phyloP scores from a whole-genome alignment of 352 stramenopile genomes.

The Phytopythium cucurbitacearum region DNA sequence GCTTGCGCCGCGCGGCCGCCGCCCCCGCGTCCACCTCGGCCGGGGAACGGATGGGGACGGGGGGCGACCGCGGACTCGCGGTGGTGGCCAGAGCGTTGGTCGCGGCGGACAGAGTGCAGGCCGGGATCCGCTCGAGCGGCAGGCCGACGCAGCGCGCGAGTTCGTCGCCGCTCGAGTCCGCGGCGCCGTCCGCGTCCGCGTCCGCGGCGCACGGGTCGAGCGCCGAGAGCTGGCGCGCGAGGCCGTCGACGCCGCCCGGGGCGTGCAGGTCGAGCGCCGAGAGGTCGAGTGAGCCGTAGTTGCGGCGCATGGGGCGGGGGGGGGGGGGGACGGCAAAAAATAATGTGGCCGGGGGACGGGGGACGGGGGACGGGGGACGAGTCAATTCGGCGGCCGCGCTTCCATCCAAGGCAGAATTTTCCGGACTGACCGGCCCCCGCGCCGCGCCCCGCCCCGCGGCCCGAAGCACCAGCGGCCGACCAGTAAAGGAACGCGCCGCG shows the following conservation, averaged over 20 bases:
- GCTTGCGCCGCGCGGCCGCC: conserved; percentile 16
- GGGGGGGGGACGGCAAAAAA: conserved; percentile 5
- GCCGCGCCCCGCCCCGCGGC: no score
- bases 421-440: no score
- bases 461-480: no score
- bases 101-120: no score
- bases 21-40: conserved; percentile 22
- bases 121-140: conserved; percentile 22
- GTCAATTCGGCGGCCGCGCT: no score
- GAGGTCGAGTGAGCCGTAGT: conserved; percentile 52
- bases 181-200: conserved; percentile 19
- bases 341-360: not conserved
- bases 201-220: conserved; percentile 18
- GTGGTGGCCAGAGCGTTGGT: conserved; percentile 1
- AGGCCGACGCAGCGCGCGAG: conserved; percentile 23
- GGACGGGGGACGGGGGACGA: no score
- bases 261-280: conserved; percentile 35
- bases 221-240: conserved; percentile 20
- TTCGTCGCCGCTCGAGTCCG: conserved; percentile 22
- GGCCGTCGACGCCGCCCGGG: conserved; percentile 12
- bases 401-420: no score
- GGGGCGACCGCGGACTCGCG: conserved; percentile 8
- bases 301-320: conserved; percentile 34
- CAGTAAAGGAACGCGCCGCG: no score
- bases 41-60: not conserved